Base-by-base conservation (phyloP, 495 filamentous ascomycete species). In the Trichoderma asperelloides region DNA sequence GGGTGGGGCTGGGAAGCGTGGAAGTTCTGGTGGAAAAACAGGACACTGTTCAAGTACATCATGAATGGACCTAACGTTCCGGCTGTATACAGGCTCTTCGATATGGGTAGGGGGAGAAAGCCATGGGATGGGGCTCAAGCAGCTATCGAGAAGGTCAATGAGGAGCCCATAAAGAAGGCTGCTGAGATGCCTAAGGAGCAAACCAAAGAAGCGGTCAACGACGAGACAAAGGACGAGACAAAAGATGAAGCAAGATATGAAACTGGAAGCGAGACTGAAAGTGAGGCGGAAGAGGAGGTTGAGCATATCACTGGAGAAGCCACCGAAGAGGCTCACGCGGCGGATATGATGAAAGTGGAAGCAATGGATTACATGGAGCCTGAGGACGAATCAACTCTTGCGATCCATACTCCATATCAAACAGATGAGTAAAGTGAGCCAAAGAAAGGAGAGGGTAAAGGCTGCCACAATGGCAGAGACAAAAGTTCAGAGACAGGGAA, bases 11-110 rank as follows among this genome's bases (percentile, higher is more conserved):
- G 66, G 65, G 67, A 72, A 67, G 72, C 67, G 1, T 74, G 72
- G 75, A 70, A 69, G 51, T 75, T 76, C 55, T 77, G 74, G 74
- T 70, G 65, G 41, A 16, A 68, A 49, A 73, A 77, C 66, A 70
- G 69, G 43, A 65, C 65, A 65, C 68, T 76, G 66, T 75, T 71
- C 30, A 69, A 71, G 11, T 39, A 72, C 47, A 66, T 76, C 67
- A 74, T 71, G 57, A 49, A 76, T 67, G 75, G 74, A 1, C n/a
- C 70, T 67, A 65, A 68, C 68, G 37, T 76, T 69, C 64, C 66
- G 23, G 55, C 55, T 2, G 55, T 60, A 30, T 60, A 60, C 25
- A 60, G 73, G 33, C 70, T 73, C 45, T 78, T 78, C 63, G 73
- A 74, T 39, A 74, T 71, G n/a, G 73, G 71, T 9, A 73, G 70